Conservation (phyloP, 2,329 filamentous ascomycete genomes). For the Nothophoma quercina region DNA sequence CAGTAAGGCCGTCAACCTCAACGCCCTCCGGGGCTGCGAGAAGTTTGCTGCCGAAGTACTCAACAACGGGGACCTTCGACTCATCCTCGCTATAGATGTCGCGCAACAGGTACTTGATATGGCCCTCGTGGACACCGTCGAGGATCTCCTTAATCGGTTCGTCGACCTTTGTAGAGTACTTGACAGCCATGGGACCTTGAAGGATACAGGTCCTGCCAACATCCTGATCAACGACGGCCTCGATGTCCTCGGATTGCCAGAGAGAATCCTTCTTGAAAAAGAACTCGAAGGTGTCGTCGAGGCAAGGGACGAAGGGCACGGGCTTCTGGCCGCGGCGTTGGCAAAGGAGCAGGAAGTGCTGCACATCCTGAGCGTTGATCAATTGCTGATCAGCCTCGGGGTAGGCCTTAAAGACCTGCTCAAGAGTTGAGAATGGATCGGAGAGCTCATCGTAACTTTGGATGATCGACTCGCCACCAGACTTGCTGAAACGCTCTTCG, state of each 20-base stretch:
- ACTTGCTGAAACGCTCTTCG: conserved; percentile 91
- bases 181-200: conserved; percentile 91
- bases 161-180: conserved; percentile 87
- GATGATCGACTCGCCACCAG: conserved; percentile 79
- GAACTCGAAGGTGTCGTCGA: conserved; percentile 98
- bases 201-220: conserved; percentile 96
- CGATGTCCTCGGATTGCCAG: conserved; percentile 98
- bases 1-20: conserved; percentile 85
- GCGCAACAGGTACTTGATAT: conserved; percentile 79
- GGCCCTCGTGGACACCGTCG: conserved; percentile 85
- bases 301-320: conserved; percentile 91
- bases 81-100: conserved; percentile 82
- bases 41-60: conserved; percentile 94
- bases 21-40: conserved; percentile 69
- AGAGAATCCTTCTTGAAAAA: conserved; percentile 99
- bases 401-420: conserved; percentile 81
- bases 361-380: conserved; percentile 97
- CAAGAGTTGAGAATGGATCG: conserved; percentile 78
- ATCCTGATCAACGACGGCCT: conserved; percentile 94
- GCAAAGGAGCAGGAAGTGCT: conserved; percentile 94
- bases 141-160: conserved; percentile 96
- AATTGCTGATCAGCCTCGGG: conserved; percentile 88
- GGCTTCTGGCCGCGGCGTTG: conserved; percentile 94
- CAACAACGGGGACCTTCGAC: conserved; percentile 79
- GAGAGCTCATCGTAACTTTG: conserved; percentile 91